A percentile compares a stretch with the other conserved stretches of the same genome.
Evolutionary conservation across 2,329 filamentous ascomycete species (phyloP).

Genomic region (Scytalidium sp.): DNA sequence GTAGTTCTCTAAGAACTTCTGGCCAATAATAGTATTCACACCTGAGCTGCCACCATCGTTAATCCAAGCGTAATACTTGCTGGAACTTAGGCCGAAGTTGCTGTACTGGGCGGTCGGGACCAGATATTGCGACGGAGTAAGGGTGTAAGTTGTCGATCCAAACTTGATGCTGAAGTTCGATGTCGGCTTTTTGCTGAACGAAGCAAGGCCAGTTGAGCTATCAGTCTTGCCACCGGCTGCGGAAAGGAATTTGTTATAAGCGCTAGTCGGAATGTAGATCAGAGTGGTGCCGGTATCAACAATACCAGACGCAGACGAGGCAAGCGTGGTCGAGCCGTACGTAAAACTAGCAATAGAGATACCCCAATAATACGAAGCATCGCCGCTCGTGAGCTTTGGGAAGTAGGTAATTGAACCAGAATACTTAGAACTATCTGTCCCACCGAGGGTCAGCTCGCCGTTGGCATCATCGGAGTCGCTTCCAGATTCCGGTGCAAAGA

Average conservation of each 20-base stretch:
- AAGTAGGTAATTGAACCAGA: constrained; percentile 67
- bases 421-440: constrained; percentile 62
- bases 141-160: constrained; percentile 23
- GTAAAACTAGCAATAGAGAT: constrained; percentile 61
- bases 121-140: constrained; percentile 25
- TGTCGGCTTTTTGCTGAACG: constrained; percentile 23
- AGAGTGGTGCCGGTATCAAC: constrained; percentile 83
- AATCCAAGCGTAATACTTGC: constrained; percentile 29
- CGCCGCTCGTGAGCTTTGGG: constrained; percentile 35
- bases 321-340: constrained; percentile 48
- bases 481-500: constrained; percentile 23
- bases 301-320: constrained; percentile 53
- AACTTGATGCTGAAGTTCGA: constrained; percentile 26
- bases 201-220: constrained; percentile 20
- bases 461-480: constrained; percentile 44
- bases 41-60: constrained; percentile 22
- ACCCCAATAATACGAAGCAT: constrained; percentile 62
- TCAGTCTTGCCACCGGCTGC: constrained; percentile 24
- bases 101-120: constrained; percentile 23
- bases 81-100: constrained; percentile 15
- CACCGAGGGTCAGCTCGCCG: constrained; percentile 74
- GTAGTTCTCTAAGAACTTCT: constrained; percentile 29
- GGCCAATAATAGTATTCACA: constrained; percentile 26
- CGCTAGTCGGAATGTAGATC: constrained; percentile 59
- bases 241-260: constrained; percentile 25